Percentiles rank a stretch among this genome's conserved stretches.
Conservation (phyloP, 2,329 filamentous ascomycete species). For the Arthrinium phaeospermum region DNA sequence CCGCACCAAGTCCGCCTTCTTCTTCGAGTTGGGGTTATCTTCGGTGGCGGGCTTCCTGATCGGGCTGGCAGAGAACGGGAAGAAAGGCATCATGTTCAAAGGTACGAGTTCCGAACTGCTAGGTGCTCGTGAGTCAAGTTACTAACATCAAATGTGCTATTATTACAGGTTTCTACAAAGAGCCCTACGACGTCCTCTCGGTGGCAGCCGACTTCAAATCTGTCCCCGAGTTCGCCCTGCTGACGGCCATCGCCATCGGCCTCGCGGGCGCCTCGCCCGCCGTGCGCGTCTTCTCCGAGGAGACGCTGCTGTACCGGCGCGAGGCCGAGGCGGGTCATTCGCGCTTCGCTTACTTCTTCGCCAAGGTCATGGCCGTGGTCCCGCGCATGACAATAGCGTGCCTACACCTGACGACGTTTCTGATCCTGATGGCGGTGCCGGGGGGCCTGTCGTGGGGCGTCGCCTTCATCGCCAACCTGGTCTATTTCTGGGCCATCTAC, state of each 20-base stretch:
- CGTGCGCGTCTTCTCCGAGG: constrained; percentile 62
- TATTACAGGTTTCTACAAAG: constrained; percentile 43
- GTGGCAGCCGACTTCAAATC: constrained; percentile 55
- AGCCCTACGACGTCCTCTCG: constrained; percentile 57
- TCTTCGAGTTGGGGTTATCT: constrained; percentile 60
- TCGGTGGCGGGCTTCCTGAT: constrained; percentile 59
- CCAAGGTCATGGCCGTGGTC: constrained; percentile 58
- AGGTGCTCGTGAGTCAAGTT: neutral
- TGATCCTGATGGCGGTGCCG: constrained; percentile 55
- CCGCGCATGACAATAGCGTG: constrained; percentile 57
- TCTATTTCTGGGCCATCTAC: constrained; percentile 65
- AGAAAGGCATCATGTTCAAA: constrained; percentile 58
- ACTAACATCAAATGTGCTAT: neutral
- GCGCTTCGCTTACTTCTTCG: constrained; percentile 60
- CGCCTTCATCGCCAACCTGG: constrained; percentile 56
- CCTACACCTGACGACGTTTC: constrained; percentile 59
- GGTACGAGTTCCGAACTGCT: constrained; percentile 42
- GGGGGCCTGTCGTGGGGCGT: constrained; percentile 49
- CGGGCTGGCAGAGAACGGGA: constrained; percentile 56
- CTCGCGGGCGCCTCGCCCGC: constrained; percentile 60
- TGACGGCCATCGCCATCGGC: constrained; percentile 60
- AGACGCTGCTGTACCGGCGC: constrained; percentile 58
- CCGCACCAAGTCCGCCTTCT: constrained; percentile 55
- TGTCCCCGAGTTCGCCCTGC: constrained; percentile 57
- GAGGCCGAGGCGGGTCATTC: constrained; percentile 64